Conservation (phyloP, 2,329 filamentous ascomycete genomes). For the Taxawa tesnikishii region DNA sequence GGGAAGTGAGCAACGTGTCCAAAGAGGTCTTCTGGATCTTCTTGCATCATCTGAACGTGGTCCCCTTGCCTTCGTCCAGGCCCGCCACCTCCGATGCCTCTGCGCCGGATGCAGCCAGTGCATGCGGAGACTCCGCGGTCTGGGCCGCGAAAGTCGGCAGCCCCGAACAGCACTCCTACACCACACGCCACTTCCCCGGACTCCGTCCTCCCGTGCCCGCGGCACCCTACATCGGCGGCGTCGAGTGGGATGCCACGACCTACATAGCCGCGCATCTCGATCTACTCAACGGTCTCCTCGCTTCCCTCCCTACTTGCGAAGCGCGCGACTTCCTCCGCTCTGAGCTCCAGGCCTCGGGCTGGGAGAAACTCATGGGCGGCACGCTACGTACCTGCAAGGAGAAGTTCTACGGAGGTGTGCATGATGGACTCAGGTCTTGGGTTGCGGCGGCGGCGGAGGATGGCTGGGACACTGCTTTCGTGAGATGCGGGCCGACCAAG, state of each 20-base stretch:
- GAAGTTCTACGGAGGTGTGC: conserved; percentile 89
- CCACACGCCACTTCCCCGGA: conserved; percentile 64
- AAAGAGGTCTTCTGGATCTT: conserved; percentile 99
- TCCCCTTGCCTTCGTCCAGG: conserved; percentile 45
- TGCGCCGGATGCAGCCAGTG: conserved; percentile 8
- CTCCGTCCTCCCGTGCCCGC: conserved; percentile 84
- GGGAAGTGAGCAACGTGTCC: conserved; percentile 82
- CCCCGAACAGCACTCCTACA: conserved; percentile 21
- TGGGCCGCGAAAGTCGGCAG: background rate
- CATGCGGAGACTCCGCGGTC: background rate
- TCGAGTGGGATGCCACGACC: conserved; percentile 98
- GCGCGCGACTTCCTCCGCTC: conserved; percentile 70
- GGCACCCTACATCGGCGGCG: conserved; percentile 89
- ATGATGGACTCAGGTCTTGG: conserved; percentile 82
- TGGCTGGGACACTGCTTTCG: conserved; percentile 72
- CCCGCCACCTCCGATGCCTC: conserved; percentile 12
- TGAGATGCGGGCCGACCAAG: conserved; percentile 57
- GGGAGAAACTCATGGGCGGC: conserved; percentile 78
- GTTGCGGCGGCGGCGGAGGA: conserved; percentile 78
- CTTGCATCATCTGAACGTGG: conserved; percentile 81
- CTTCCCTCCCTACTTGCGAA: conserved; percentile 56
- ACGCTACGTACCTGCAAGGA: conserved; percentile 88
- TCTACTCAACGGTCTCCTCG: conserved; percentile 79
- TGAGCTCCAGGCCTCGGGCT: conserved; percentile 71
- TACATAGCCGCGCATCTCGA: conserved; percentile 89